Percentiles rank a stretch among this genome's conserved stretches.
These are phyloP conservation scores for Millerago galiae DNA, from an alignment of 805 yeast species.

Conservation along the genomic window DNA sequence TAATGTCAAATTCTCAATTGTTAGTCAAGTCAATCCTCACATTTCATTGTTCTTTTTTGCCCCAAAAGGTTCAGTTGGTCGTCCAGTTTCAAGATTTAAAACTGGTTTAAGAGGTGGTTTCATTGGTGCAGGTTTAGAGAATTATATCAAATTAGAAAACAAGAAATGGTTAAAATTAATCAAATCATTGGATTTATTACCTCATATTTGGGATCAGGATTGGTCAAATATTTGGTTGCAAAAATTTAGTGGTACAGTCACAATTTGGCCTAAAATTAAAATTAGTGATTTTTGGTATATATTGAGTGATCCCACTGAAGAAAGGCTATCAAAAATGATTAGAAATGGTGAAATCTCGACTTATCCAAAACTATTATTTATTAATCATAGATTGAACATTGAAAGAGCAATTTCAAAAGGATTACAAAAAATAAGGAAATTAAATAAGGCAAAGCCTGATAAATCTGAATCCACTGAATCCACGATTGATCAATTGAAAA, in stretches of 20 bases:
- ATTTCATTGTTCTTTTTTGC: conserved; percentile 69
- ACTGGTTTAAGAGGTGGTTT: conserved; percentile 74
- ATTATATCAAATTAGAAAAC: conserved; percentile 63
- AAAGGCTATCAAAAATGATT: conserved; percentile 48
- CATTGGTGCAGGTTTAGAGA: conserved; percentile 64
- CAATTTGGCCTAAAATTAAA: conserved; percentile 66
- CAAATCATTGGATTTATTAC: conserved; percentile 58
- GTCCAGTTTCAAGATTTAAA: conserved; percentile 59
- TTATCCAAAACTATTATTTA: conserved; percentile 60
- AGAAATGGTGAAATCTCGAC: conserved; percentile 57
- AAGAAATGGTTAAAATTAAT: conserved; percentile 70
- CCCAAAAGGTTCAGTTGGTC: conserved; percentile 74
- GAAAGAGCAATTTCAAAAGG: conserved; percentile 60
- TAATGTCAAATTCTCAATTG: conserved; percentile 69
- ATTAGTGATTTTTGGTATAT: conserved; percentile 56
- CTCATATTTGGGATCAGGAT: conserved; percentile 65
- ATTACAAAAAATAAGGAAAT: conserved; percentile 24
- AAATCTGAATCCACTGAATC: conserved; percentile 1
- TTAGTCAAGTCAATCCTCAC: conserved; percentile 81
- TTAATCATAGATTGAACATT: conserved; percentile 56
- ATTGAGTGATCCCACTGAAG: conserved; percentile 61
- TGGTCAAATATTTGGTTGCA: conserved; percentile 78
- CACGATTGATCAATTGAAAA: conserved; percentile 1
- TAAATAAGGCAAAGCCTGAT: neutral
- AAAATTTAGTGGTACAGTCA: conserved; percentile 66